phyloP scores from a whole-genome alignment of 768 basidiomycete genomes.

The Tylopilus vinaceipallidus region DNA sequence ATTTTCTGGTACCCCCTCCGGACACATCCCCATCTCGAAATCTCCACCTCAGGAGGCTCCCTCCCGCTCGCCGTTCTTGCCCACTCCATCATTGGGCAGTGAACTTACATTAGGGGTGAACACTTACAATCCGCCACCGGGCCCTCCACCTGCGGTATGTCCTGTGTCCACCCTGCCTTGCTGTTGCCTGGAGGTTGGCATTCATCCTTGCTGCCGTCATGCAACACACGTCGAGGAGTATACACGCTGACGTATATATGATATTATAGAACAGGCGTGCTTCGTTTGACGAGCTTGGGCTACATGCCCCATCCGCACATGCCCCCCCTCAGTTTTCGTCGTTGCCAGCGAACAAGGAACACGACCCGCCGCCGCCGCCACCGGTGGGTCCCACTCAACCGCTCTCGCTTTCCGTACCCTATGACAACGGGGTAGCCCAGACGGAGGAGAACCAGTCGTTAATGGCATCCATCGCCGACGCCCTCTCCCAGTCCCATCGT shows the following conservation, averaged over 20 bases:
- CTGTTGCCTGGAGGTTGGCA: slow-evolving; percentile 21
- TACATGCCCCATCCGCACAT: slow-evolving; percentile 5
- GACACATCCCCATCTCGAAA: neutral
- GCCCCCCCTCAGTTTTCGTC: slow-evolving; percentile 53
- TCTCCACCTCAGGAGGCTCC: slow-evolving; percentile 3
- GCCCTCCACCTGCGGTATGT: slow-evolving; percentile 19
- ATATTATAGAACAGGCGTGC: slow-evolving; percentile 16
- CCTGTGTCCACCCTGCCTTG: slow-evolving; percentile 9
- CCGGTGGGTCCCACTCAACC: slow-evolving; percentile 3
- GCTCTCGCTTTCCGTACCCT: slow-evolving; percentile 5
- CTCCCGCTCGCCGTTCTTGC: slow-evolving; percentile 21
- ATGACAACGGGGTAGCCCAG: slow-evolving; percentile 3
- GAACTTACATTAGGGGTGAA: slow-evolving; percentile 25
- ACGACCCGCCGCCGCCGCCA: slow-evolving; percentile 25
- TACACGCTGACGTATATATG: slow-evolving; percentile 10
- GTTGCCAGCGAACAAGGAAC: slow-evolving; percentile 49
- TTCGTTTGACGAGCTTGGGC: slow-evolving; percentile 30
- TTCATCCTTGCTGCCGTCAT: slow-evolving; percentile 4
- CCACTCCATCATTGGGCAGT: slow-evolving; percentile 34
- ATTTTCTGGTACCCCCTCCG: slow-evolving; percentile 42
- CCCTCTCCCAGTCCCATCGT: slow-evolving; percentile 31
- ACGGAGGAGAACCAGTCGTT: slow-evolving; percentile 32
- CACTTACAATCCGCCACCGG: slow-evolving; percentile 9
- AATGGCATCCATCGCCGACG: slow-evolving; percentile 39
- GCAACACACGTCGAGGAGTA: slow-evolving; percentile 11